Evolutionary conservation across 2,329 filamentous ascomycete genomes (phyloP).

Genomic region (Colletotrichum limetticola): DNA sequence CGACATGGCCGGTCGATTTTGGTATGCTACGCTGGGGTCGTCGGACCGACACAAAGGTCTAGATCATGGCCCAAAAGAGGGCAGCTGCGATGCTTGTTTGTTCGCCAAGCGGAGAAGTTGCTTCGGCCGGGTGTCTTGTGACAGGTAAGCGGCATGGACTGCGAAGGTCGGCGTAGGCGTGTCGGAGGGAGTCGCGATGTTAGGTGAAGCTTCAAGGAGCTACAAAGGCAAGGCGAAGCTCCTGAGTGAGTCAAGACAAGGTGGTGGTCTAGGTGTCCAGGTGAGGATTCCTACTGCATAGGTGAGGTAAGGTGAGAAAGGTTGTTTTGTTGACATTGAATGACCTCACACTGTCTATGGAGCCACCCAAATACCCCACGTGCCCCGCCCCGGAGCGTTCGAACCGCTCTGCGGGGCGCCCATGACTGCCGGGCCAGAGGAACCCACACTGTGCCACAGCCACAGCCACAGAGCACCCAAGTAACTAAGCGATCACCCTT

Average conservation of each 20-base stretch:
- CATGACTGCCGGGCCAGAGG: neutral
- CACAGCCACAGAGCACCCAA: too few species aligned
- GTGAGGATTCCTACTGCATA: too few species aligned
- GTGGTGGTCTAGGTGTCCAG: neutral
- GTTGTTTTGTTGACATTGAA: slow-evolving; percentile 13
- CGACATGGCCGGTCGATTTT: slow-evolving; percentile 58
- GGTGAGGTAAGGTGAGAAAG: neutral
- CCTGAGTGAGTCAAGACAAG: neutral
- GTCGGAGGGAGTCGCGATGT: too few species aligned
- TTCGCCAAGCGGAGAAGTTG: too few species aligned
- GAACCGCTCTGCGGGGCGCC: neutral
- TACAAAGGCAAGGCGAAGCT: neutral
- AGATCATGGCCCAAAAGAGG: slow-evolving; percentile 5
- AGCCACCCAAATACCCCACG: slow-evolving; percentile 2
- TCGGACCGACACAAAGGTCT: slow-evolving; percentile 13
- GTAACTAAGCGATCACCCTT: too few species aligned
- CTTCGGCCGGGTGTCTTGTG: neutral
- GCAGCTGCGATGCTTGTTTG: neutral
- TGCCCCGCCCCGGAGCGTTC: neutral
- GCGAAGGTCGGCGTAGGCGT: too few species aligned
- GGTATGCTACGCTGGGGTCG: slow-evolving; percentile 2
- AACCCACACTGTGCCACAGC: neutral
- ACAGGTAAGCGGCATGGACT: neutral
- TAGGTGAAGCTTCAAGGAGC: neutral
- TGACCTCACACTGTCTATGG: slow-evolving; percentile 27